Percentiles rank a stretch among this genome's conserved stretches.
phyloP scores from a whole-genome alignment of 495 filamentous ascomycete species.

The Tuber aestivum region DNA sequence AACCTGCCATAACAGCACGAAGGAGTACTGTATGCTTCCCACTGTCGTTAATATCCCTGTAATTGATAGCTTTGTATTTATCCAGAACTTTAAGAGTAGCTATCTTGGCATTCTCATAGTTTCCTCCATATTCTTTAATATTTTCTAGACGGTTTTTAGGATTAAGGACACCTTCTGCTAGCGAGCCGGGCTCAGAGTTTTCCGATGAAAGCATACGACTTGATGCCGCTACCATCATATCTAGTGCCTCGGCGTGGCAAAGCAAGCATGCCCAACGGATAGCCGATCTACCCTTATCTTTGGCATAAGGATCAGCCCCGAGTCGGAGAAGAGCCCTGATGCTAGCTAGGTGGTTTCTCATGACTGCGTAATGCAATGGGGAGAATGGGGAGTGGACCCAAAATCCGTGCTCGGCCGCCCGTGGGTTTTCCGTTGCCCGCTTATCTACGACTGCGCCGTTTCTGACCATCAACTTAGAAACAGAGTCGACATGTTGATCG shows the following conservation, averaged over 20 bases:
- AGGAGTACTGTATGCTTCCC: background rate
- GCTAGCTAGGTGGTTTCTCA: background rate
- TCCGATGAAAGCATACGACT: background rate
- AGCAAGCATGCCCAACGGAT: background rate
- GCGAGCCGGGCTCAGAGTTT: background rate
- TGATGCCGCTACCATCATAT: background rate
- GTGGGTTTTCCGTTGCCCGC: background rate
- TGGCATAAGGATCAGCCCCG: background rate
- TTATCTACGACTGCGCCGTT: background rate
- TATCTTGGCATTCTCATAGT: background rate
- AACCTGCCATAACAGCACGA: background rate
- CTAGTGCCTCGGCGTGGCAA: background rate
- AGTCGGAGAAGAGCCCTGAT: background rate
- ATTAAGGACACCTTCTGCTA: background rate
- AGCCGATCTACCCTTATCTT: background rate
- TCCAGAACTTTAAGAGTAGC: background rate
- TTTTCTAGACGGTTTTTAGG: background rate
- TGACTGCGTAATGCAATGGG: background rate
- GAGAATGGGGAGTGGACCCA: background rate
- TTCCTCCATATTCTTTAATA: background rate
- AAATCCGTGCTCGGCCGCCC: background rate
- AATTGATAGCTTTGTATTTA: conserved; percentile 2
- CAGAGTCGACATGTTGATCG: background rate
- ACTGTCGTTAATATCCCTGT: background rate
- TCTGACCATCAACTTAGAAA: background rate